A percentile compares a stretch with the other conserved stretches of the same genome.
Conservation (phyloP, 495 filamentous ascomycete genomes). For the Pyrenopolyporus hunteri region DNA sequence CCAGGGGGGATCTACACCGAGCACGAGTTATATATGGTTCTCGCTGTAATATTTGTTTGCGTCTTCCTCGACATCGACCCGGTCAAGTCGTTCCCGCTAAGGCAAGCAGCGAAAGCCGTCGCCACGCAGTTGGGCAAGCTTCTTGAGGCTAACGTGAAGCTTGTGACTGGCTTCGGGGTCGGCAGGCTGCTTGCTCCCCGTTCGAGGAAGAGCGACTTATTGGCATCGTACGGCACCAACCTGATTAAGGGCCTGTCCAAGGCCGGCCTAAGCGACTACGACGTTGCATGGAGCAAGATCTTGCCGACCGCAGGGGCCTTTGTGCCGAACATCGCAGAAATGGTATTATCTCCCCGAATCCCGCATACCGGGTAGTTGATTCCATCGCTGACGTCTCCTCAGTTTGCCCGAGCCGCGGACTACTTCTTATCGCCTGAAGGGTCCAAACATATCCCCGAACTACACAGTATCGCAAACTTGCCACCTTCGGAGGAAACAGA, state of each 20-base stretch:
- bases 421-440: conserved; percentile 70
- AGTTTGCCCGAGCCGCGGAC: conserved; percentile 77
- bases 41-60: conserved; percentile 67
- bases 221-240: conserved; percentile 71
- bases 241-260: conserved; percentile 74
- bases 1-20: conserved; percentile 75
- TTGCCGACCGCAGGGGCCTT: conserved; percentile 50
- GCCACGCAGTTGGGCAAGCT: conserved; percentile 54
- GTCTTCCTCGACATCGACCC: conserved; percentile 59
- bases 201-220: conserved; percentile 55
- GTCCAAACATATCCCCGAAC: conserved; percentile 60
- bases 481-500: conserved; percentile 43
- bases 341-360: conserved; percentile 45
- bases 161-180: conserved; percentile 61
- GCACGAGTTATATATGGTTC: conserved; percentile 78
- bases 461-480: conserved; percentile 59
- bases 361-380: background rate
- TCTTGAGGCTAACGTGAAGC: conserved; percentile 63
- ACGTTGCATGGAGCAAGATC: conserved; percentile 79
- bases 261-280: conserved; percentile 64
- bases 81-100: conserved; percentile 60
- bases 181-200: conserved; percentile 55
- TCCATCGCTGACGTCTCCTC: conserved; percentile 5
- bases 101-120: conserved; percentile 66
- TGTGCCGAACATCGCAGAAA: conserved; percentile 73